Evolutionary conservation across 352 stramenopile species (phyloP).

Genomic region (Globisporangium acanthophoron): DNA sequence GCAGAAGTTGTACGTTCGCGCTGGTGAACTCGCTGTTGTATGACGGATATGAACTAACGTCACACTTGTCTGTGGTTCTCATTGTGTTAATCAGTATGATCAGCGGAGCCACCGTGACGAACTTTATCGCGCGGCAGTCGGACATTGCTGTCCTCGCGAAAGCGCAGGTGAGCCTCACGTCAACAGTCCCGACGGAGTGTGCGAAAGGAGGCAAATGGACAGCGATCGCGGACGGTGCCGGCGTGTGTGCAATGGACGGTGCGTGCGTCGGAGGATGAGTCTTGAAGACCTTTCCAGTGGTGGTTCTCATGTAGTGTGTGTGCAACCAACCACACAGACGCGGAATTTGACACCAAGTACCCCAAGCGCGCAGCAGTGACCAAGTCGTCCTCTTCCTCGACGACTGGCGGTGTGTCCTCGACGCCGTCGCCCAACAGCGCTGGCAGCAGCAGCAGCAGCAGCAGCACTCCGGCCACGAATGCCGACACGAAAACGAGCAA

Average conservation of each 20-base stretch:
- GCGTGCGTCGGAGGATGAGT: not conserved
- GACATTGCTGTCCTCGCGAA: constrained; percentile 21
- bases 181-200: not conserved
- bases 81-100: constrained; percentile 5
- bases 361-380: not conserved
- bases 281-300: too few relatives aligned
- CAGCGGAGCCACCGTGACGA: constrained; percentile 20
- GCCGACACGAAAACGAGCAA: not conserved
- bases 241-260: not conserved
- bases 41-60: too few relatives aligned
- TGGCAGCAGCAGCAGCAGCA: not conserved
- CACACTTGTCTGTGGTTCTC: not conserved
- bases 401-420: not conserved
- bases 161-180: not conserved
- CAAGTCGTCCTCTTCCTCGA: not conserved
- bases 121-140: constrained; percentile 28
- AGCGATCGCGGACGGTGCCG: not conserved
- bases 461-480: not conserved
- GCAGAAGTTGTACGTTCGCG: constrained; percentile 24
- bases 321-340: not conserved
- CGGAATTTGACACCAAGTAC: constrained; percentile 2
- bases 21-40: too few relatives aligned
- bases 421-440: not conserved
- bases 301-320: not conserved
- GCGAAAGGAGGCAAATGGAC: not conserved